Evolutionary conservation across 192 early-diverging fungal genomes (phyloP).

Genomic region (Borealophlyctis nickersoniae): DNA sequence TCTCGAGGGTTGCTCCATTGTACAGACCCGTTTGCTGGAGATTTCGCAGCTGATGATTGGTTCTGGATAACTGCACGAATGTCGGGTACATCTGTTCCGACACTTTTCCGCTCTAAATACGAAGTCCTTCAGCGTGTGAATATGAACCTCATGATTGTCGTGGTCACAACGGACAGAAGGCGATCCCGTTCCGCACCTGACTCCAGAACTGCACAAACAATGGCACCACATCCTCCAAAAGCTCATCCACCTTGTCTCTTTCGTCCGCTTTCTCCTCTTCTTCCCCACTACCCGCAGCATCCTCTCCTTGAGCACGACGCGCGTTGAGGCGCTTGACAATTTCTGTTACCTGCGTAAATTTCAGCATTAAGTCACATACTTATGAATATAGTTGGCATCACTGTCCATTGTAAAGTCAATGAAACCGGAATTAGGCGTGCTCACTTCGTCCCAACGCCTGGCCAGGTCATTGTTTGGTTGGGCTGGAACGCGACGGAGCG

Average conservation of each 20-base stretch:
- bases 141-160: neutral
- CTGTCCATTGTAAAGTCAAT: no score
- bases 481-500: no score
- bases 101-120: constrained; percentile 17
- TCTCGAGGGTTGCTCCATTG: constrained; percentile 4
- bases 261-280: neutral
- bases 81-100: constrained; percentile 27
- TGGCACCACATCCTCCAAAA: constrained; percentile 4
- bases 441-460: no score
- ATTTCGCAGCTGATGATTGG: constrained; percentile 21
- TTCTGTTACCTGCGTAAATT: no score
- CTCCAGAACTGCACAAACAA: constrained; percentile 6
- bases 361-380: no score
- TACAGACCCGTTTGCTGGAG: constrained; percentile 24
- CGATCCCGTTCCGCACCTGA: neutral
- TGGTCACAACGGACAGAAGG: neutral
- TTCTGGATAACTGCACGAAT: constrained; percentile 26
- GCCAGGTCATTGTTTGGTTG: no score
- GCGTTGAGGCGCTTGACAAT: no score
- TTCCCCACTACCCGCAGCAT: neutral
- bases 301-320: no score
- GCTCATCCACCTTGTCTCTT: neutral
- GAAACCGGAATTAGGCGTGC: no score
- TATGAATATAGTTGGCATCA: no score
- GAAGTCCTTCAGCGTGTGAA: neutral